Base-by-base conservation (phyloP, 371 early-diverging fungal genomes). In the Mucor racemosus region DNA sequence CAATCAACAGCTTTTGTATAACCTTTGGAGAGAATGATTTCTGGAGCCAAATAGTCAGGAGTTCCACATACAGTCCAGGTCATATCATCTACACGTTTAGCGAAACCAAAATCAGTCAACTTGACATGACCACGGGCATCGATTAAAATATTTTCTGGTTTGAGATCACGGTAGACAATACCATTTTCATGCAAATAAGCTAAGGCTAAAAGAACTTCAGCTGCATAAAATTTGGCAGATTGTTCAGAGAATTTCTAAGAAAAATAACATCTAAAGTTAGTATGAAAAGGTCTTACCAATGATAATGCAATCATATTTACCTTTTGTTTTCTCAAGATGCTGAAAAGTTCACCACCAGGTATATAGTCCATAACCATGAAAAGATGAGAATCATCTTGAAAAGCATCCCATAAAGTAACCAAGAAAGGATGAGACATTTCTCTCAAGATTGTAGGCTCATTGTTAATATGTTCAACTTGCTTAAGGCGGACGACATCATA, bases 51-150 rank as follows among this genome's bases (percentile, higher is more conserved):
- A 72, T 96, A 94, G 66, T 98, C 98, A 10, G 99, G 99, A 11
- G 99, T 99, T 19, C 99, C 99, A 74, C 99, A 99, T 21, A 99
- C 87, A 6, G 98, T 97, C 94, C 95, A 95, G 11, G 97, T 97
- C 61, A 91, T 88, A 70, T 97, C 93, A 10, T 92, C 90, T 0
- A 98, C 92, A 66, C 92, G 84, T 75, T 98, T 99, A 54, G 99
- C 97, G 83, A 99, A 99, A 5, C 99, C 99, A 84, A 99, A 97
- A 78, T 99, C 99, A 6, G 98, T 97, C 59, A 99, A 91, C 81
- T 97, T 97, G 75, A 99, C 93, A 79, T 99, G 96, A 4, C 99
- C 99, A 64, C 84, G 81, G 19, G 82, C 77, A 69, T 92, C 94
- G 64, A 98, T 79, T 50, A 98, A 73, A 56, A 98, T 80, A 75